Conservation (phyloP, 1,139 yeast genomes). For the Geotrichum macrosporum region DNA sequence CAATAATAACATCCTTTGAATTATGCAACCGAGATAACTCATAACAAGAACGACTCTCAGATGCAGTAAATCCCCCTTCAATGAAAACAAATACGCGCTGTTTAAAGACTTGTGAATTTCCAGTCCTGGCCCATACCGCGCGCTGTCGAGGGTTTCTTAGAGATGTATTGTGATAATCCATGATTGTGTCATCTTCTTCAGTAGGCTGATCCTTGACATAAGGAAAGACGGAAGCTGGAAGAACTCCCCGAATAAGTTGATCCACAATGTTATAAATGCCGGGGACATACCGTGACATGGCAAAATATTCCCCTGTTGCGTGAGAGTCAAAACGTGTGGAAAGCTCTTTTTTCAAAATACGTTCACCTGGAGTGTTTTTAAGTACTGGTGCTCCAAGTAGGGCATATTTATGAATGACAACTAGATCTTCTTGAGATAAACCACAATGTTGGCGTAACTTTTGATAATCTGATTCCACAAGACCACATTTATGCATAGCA, state of each 20-base stretch:
- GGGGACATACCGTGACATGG: slow-evolving; percentile 73
- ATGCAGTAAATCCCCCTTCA: slow-evolving; percentile 85
- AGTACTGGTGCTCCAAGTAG: slow-evolving; percentile 63
- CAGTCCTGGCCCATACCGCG: slow-evolving; percentile 70
- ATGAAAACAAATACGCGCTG: slow-evolving; percentile 76
- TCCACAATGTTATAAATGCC: slow-evolving; percentile 60
- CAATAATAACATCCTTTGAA: slow-evolving; percentile 73
- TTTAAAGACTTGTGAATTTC: slow-evolving; percentile 49
- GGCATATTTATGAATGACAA: slow-evolving; percentile 61
- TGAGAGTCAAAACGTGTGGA: slow-evolving; percentile 50
- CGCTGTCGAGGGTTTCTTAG: slow-evolving; percentile 70
- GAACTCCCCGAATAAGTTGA: slow-evolving; percentile 44
- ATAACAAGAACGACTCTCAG: slow-evolving; percentile 74
- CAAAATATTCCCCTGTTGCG: slow-evolving; percentile 62
- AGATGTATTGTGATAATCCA: slow-evolving; percentile 41
- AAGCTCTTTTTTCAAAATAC: slow-evolving; percentile 22
- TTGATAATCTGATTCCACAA: slow-evolving; percentile 65
- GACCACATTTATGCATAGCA: slow-evolving; percentile 79
- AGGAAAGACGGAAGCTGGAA: slow-evolving; percentile 62
- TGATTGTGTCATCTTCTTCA: slow-evolving; percentile 51
- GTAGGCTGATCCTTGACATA: slow-evolving; percentile 72
- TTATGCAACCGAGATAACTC: slow-evolving; percentile 45
- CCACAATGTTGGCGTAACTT: slow-evolving; percentile 71
- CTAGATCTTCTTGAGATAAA: slow-evolving; percentile 54
- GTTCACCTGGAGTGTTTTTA: slow-evolving; percentile 44